phyloP scores from a whole-genome alignment of 1,284 basidiomycete species.

The Thelephora terrestris region DNA sequence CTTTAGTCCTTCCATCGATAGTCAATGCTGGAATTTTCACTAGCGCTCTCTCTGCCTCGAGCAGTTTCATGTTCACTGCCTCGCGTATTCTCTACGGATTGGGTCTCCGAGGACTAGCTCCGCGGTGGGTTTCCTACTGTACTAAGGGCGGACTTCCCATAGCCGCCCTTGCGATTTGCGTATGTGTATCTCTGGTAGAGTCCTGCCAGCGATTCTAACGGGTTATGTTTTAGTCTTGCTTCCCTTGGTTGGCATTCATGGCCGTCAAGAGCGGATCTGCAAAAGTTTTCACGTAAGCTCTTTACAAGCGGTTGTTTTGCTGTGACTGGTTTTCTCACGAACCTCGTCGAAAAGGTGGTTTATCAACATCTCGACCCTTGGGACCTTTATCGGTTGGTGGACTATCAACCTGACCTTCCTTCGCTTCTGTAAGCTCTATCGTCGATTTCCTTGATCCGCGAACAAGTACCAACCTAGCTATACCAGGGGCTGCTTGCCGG shows the following conservation, averaged over 20 bases:
- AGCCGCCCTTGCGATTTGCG: slow-evolving; percentile 27
- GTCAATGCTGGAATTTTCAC: slow-evolving; percentile 24
- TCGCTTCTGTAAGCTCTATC: slow-evolving; percentile 45
- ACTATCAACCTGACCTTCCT: slow-evolving; percentile 66
- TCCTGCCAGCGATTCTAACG: slow-evolving; percentile 70
- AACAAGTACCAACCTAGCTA: slow-evolving; percentile 36
- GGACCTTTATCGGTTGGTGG: slow-evolving; percentile 60
- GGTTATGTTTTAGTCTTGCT: slow-evolving; percentile 50
- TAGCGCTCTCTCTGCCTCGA: slow-evolving; percentile 64
- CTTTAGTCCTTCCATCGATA: slow-evolving; percentile 15
- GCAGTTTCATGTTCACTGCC: slow-evolving; percentile 66
- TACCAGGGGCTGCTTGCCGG: slow-evolving; percentile 20
- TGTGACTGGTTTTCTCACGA: slow-evolving; percentile 16
- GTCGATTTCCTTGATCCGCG: slow-evolving; percentile 30
- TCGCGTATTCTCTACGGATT: slow-evolving; percentile 68
- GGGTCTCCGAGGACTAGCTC: slow-evolving; percentile 57
- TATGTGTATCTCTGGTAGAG: slow-evolving; percentile 51
- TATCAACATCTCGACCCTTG: slow-evolving; percentile 46
- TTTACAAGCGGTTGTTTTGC: too few relatives aligned
- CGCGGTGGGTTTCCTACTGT: slow-evolving; percentile 39
- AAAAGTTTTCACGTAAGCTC: slow-evolving; percentile 26
- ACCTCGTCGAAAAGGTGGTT: slow-evolving; percentile 30
- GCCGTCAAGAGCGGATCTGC: slow-evolving; percentile 24
- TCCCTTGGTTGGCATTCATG: slow-evolving; percentile 45
- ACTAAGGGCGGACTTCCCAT: slow-evolving; percentile 59